Evolutionary conservation across 768 basidiomycete species (phyloP), one percentile per base, ranked within the genome.

Genomic region (Fomitopsis pulvina): DNA sequence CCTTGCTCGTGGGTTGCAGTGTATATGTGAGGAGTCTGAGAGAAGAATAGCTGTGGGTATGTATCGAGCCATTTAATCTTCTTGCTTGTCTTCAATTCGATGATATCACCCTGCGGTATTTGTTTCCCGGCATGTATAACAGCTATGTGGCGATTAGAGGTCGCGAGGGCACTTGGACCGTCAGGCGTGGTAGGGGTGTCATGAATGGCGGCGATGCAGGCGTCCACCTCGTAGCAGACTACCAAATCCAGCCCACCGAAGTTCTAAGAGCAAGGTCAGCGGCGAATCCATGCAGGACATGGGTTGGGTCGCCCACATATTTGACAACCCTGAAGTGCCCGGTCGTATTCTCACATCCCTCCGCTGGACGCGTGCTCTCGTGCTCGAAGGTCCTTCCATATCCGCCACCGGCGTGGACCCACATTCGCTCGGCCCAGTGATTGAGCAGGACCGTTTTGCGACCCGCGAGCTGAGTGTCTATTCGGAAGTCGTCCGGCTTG

Each of bases 21-120:
- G 59, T 76, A 79, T 51, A 80, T 71, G 53, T 77, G 73, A 0
- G 72, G 66, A 0, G 82, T 87, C 59, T 84, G 83, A 5, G 87
- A 85, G 51, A 88, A 72, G 61, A 76, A 82, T 14, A 87, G 63
- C 58, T 87, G 85, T 0, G 79, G 77, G 60, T 79, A 85, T 1
- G 69, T 67, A 11, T 84, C 81, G 29, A 61, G 67, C 83, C 83
- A 86, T 54, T 80, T 68, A 45, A 49, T 47, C 26, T 37, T 18
- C 4, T 21, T 21, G 1, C 18, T 24, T 21, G 64, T 64, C 27
- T 54, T 55, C 14, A 66, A 41, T 45, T 66, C 64, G n/a, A 64
- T 49, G n/a, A 73, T 29, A 39, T 62, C 52, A 0, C 67, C 55
- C 41, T 74, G 73, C 10, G 70, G 66, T 16, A 66, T 60, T 12